These are phyloP conservation scores for Candida coquimbonensis DNA, from an alignment of 805 yeast genomes.

Conservation along the genomic window DNA sequence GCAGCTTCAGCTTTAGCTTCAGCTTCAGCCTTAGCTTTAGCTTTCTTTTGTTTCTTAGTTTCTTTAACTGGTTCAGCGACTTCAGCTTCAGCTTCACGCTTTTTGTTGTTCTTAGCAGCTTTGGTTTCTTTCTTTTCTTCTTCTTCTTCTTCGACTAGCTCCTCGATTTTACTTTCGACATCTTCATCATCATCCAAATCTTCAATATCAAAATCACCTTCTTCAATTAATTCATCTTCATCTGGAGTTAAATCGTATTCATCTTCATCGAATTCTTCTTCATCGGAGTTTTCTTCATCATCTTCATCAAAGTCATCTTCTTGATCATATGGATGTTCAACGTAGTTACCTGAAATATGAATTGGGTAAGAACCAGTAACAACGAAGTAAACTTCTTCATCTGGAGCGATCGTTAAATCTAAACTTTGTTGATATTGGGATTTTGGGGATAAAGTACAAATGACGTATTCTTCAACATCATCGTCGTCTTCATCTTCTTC, in stretches of 20 bases:
- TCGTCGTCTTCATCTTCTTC: slow-evolving; percentile 49
- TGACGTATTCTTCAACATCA: slow-evolving; percentile 74
- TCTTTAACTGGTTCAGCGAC: slow-evolving; percentile 26
- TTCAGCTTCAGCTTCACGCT: slow-evolving; percentile 43
- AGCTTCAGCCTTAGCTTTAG: not conserved
- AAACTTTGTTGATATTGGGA: slow-evolving; percentile 81
- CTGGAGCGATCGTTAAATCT: slow-evolving; percentile 85
- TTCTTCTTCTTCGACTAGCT: slow-evolving; percentile 53
- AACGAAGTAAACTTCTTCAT: slow-evolving; percentile 89
- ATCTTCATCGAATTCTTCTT: slow-evolving; percentile 22
- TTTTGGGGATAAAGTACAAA: slow-evolving; percentile 88
- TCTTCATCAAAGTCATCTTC: slow-evolving; percentile 41
- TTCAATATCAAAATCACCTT: slow-evolving; percentile 33
- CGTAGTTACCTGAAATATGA: slow-evolving; percentile 90
- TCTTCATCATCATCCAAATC: slow-evolving; percentile 56
- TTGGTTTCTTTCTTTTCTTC: slow-evolving; percentile 22
- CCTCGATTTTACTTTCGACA: slow-evolving; percentile 66
- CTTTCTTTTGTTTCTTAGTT: slow-evolving; percentile 24
- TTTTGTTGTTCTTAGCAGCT: slow-evolving; percentile 19
- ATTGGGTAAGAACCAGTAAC: slow-evolving; percentile 94
- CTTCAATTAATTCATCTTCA: slow-evolving; percentile 55
- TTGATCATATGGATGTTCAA: slow-evolving; percentile 90
- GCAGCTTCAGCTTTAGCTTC: slow-evolving; percentile 1
- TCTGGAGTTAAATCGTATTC: slow-evolving; percentile 70
- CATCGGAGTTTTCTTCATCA: slow-evolving; percentile 26